Conservation (phyloP, 805 yeast species). For the Metschnikowia sp. region DNA sequence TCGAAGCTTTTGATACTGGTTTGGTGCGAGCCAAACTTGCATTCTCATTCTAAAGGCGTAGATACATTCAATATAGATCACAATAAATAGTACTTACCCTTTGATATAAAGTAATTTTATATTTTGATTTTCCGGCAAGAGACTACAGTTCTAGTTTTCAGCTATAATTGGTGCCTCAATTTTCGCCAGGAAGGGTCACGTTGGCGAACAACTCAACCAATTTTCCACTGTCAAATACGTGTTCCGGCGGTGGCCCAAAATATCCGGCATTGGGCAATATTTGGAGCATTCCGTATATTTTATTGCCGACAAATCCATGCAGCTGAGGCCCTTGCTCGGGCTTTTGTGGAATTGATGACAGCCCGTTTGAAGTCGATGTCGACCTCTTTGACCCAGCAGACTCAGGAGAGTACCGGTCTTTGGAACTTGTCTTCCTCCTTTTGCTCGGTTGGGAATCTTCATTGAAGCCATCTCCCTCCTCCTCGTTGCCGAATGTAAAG, state of each 20-base stretch:
- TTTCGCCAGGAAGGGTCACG: slow-evolving; percentile 21
- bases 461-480: slow-evolving; percentile 6
- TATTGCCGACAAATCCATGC: slow-evolving; percentile 32
- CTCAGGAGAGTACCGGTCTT: slow-evolving; percentile 12
- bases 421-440: slow-evolving; percentile 15
- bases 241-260: slow-evolving; percentile 45
- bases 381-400: slow-evolving; percentile 1
- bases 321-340: slow-evolving; percentile 8
- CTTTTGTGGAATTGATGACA: slow-evolving; percentile 2
- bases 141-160: neutral
- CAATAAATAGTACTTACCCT: neutral
- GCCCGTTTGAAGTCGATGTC: neutral
- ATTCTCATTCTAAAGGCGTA: too few species aligned
- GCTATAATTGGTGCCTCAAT: neutral
- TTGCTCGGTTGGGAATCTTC: slow-evolving; percentile 14
- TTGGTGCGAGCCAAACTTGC: too few species aligned
- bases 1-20: slow-evolving; percentile 8
- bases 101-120: neutral
- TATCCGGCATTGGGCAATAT: slow-evolving; percentile 59
- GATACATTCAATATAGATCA: too few species aligned
- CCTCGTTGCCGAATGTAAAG: slow-evolving; percentile 4
- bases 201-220: slow-evolving; percentile 42
- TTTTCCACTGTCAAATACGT: slow-evolving; percentile 52
- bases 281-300: slow-evolving; percentile 45
- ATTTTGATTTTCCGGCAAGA: too few species aligned